Base-by-base conservation (phyloP, 2,329 filamentous ascomycete genomes). In the Microsporum canis region DNA sequence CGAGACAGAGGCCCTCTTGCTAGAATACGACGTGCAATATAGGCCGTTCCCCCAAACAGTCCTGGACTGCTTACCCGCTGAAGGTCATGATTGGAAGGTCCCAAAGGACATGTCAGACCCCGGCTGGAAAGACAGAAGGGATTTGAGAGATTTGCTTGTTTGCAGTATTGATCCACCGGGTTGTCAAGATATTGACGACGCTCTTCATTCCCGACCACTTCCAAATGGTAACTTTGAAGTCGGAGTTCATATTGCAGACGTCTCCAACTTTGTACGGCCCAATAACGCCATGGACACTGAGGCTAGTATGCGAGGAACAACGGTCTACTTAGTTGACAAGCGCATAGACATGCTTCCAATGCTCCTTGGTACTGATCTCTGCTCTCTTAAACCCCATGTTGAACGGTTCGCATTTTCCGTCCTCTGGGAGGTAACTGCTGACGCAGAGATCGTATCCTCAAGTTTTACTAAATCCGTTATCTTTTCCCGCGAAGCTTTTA, bases 331-430 rank as follows among this genome's bases (percentile, higher is more conserved):
- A 14, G 94, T 99, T 2, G 94, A 99, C 75, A 99, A 99, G 80
- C 91, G 94, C 68, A 99, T 99, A 69, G 95, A 99, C 78, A 99
- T 99, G 95, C 82, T 99, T 73, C 95, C 95, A 0, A 91, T 91
- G 82, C 85, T 99, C 36, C 85, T 99, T 10, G 94, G 94, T 62
- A 99, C 94, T 0, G 91, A 99, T 70, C 80, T 99, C 1, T 99
- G 94, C 77, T 99, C 94, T 0, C 79, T 99, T 23, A 97, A 97
- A 74, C 94, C 94, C 0, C 94, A 96, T 68, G 91, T 99, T n/a
- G 94, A 99, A 77, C 88, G 89, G 7, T 94, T 86, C 70, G 89
- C 89, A 33, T 94, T 94, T 71, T 92, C 88, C 0, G 86, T 87
- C 5, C 77, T 92, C 23, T 94, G 94, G 94, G 92, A 99, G 74